These are phyloP conservation scores for Garcia nutans DNA, from an alignment of 345 rosid species.

Conservation along the genomic window DNA sequence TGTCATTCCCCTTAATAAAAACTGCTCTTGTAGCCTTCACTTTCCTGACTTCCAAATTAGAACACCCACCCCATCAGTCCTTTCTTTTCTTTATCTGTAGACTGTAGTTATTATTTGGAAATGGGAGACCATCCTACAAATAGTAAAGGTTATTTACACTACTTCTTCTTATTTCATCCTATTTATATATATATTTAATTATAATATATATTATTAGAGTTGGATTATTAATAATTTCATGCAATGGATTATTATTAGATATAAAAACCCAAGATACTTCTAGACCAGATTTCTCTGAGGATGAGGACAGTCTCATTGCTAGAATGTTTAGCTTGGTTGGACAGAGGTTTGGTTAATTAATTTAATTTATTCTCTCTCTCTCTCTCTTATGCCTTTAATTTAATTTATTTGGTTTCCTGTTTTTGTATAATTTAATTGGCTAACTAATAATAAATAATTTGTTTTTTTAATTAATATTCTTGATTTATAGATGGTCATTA, in stretches of 20 bases:
- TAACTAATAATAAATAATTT: too few relatives aligned
- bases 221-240: constrained; percentile 1
- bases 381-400: too few relatives aligned
- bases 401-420: background rate
- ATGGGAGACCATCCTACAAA: constrained; percentile 14
- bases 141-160: too few relatives aligned
- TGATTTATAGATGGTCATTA: constrained; percentile 50
- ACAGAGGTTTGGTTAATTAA: constrained; percentile 30
- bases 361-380: background rate
- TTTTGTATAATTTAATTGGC: too few relatives aligned
- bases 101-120: background rate
- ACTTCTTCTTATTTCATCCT: too few relatives aligned
- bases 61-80: too few relatives aligned
- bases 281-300: constrained; percentile 41
- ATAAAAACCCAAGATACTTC: constrained; percentile 9
- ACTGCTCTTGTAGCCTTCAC: background rate
- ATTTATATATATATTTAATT: too few relatives aligned
- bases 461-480: too few relatives aligned
- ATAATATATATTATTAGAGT: background rate
- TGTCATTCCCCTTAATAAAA: background rate
- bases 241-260: background rate
- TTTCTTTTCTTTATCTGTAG: too few relatives aligned
- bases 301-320: constrained; percentile 45
- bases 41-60: too few relatives aligned
- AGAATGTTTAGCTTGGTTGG: constrained; percentile 52